Evolutionary conservation across 352 stramenopile species (phyloP).

Genomic region (Phytophthora macrochlamydospora): DNA sequence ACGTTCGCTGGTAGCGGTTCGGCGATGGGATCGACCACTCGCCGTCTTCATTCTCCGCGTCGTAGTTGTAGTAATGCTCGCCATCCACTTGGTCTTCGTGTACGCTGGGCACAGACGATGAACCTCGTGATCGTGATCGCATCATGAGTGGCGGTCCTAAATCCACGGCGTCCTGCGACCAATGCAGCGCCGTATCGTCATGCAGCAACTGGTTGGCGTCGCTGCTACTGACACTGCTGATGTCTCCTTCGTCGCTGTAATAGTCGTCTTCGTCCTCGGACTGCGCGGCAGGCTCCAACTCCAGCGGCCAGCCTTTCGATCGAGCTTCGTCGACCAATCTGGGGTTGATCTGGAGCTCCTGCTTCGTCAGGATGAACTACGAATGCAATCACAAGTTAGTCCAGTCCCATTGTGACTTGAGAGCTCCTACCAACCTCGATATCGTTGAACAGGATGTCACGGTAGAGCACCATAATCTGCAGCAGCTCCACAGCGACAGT

Average conservation of each 20-base stretch:
- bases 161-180: constrained; percentile 3
- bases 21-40: constrained; percentile 32
- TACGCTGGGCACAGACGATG: constrained; percentile 21
- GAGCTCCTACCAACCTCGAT: constrained; percentile 47
- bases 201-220: constrained; percentile 28
- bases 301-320: constrained; percentile 18
- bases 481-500: constrained; percentile 53
- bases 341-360: constrained; percentile 46
- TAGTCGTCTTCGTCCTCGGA: constrained; percentile 33
- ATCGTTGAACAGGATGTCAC: constrained; percentile 73
- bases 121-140: constrained; percentile 14
- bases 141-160: constrained; percentile 8
- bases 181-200: constrained; percentile 13
- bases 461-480: constrained; percentile 63
- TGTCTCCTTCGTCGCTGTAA: constrained; percentile 32
- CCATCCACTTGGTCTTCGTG: constrained; percentile 10
- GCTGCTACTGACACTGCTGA: constrained; percentile 21
- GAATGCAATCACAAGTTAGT: constrained; percentile 2
- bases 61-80: constrained; percentile 12
- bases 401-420: neutral
- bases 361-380: constrained; percentile 57
- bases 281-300: constrained; percentile 12
- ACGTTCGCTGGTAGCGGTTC: constrained; percentile 15
- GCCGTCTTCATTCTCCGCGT: constrained; percentile 17
- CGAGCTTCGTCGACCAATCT: constrained; percentile 18